Conservation (phyloP, 2,329 filamentous ascomycete genomes). For the Biscogniauxia sp. region DNA sequence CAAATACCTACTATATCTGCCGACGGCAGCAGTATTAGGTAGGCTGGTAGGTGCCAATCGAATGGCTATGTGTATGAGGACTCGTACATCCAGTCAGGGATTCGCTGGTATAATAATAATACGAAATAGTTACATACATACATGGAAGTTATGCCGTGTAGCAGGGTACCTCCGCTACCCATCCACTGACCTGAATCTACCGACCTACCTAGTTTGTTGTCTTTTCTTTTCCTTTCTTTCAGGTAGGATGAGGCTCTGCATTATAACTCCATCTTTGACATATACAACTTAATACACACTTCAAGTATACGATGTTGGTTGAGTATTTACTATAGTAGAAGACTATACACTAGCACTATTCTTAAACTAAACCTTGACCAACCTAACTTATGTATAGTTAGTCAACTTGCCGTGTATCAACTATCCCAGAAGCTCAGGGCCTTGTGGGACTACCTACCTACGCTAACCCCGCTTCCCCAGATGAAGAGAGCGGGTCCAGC, state of each 20-base stretch:
- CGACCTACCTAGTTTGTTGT: no score
- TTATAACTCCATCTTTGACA: background rate
- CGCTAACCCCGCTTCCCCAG: constrained; percentile 21
- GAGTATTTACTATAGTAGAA: no score
- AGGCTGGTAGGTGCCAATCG: background rate
- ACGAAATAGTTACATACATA: background rate
- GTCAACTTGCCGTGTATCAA: no score
- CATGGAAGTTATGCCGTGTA: background rate
- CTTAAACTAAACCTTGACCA: no score
- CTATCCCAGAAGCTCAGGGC: background rate
- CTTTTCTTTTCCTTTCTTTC: constrained; percentile 1
- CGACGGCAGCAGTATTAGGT: background rate
- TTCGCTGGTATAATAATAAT: background rate
- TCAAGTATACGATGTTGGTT: no score
- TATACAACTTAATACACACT: background rate
- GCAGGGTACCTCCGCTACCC: no score
- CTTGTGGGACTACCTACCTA: constrained; percentile 3
- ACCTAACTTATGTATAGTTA: no score
- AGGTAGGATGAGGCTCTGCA: constrained; percentile 1
- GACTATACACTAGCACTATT: no score
- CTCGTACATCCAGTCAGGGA: background rate
- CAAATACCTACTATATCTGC: background rate
- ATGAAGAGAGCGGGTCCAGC: constrained; percentile 8
- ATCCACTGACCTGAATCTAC: background rate
- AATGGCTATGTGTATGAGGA: background rate